Percentiles rank a stretch among this genome's conserved stretches.
Evolutionary conservation across 2,329 filamentous ascomycete genomes (phyloP).

Genomic region (Thyridium curvatum): DNA sequence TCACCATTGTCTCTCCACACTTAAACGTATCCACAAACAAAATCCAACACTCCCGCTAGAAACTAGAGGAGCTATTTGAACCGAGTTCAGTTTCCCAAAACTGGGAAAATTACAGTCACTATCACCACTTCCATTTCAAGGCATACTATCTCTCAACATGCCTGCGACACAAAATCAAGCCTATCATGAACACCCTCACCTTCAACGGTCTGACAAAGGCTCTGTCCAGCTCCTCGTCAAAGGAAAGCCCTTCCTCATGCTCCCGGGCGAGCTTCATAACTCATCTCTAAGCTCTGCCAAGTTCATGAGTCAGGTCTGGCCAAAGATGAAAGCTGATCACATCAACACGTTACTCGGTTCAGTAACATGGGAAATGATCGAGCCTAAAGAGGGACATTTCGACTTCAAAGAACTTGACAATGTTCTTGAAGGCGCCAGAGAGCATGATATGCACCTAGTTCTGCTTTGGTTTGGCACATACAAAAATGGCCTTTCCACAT

Average conservation of each 20-base stretch:
- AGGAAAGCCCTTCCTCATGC: conserved; percentile 21
- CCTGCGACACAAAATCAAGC: no score
- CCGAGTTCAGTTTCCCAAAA: no score
- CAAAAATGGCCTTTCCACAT: conserved; percentile 17
- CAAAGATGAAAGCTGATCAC: conserved; percentile 12
- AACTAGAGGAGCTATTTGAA: no score
- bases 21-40: no score
- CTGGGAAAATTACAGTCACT: no score
- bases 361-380: conserved; percentile 23
- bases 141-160: no score
- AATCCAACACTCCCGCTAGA: no score
- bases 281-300: conserved; percentile 18
- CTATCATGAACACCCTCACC: no score
- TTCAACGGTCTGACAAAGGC: no score
- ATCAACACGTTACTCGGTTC: conserved; percentile 22
- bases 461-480: conserved; percentile 19
- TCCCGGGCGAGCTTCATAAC: conserved; percentile 21
- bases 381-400: conserved; percentile 20
- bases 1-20: no score
- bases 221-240: conserved; percentile 26
- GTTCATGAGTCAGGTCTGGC: conserved; percentile 18
- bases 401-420: conserved; percentile 17
- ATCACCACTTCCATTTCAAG: no score
- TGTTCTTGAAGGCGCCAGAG: conserved; percentile 14
- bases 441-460: conserved; percentile 14